Base-by-base conservation (phyloP, 2,329 filamentous ascomycete genomes). In the Orbilia quercus region DNA sequence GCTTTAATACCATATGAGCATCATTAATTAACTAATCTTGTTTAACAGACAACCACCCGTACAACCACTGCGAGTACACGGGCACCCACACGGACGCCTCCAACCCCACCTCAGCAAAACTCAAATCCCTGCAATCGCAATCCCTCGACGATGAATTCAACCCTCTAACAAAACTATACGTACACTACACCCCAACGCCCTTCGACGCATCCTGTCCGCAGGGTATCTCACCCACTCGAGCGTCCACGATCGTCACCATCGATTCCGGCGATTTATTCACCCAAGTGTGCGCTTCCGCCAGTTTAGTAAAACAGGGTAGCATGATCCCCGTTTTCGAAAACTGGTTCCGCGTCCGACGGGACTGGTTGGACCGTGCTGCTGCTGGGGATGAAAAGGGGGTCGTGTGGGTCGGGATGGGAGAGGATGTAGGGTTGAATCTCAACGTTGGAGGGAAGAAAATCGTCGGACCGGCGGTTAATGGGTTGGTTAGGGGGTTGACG, bases 251-350 rank as follows among this genome's bases (percentile, higher is more conserved):
- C 9, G 67, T 72, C 16, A 65, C 53, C 6, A 59, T 72, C 36
- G 67, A 72, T 31, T 53, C 60, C 14, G 67, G 67, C 11, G 67
- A 72, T 42, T 38, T 72, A 4, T 72, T 72, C 47, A 65, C 67
- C 7, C 67, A 72, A 42, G 47, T 72, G 0, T 72, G 67, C 38
- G 67, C 47, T 5, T 59, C 59, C 14, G 59, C 53, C 1, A 65
- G 53, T n/a, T 47, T 72, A 14, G 38, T 72, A 7, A 64, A 62
- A 25, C 12, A 31, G 1, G 44, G 44, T 18, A 65, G 59, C 47
- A 16, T 72, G 25, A 72, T 72, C 11, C 59, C 59, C 1, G 59
- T 72, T 1, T 72, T 53, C 12, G 59, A 65, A n/a, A 72, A 53
- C 20, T 72, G 64, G 34, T 72, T 72, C 38, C 42, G 67, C 28